Evolutionary conservation across 768 basidiomycete genomes (phyloP).

Genomic region (Tremella mesenterica): DNA sequence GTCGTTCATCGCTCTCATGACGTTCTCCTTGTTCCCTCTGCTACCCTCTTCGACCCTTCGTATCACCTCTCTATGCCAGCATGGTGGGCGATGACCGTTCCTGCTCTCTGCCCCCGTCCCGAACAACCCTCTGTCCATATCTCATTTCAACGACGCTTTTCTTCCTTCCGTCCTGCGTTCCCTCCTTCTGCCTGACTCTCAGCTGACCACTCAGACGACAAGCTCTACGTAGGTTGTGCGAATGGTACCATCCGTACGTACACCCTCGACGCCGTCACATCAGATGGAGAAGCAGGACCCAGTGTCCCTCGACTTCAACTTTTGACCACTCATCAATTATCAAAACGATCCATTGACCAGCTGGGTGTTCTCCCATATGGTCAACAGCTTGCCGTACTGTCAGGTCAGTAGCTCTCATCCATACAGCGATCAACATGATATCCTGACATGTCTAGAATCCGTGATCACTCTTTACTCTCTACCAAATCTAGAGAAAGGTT

Average conservation of each 20-base stretch:
- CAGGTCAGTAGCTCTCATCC: conserved; percentile 52
- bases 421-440: background rate
- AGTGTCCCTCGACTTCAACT: conserved; percentile 14
- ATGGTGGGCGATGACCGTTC: too few species aligned
- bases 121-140: too few species aligned
- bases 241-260: conserved; percentile 37
- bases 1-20: too few species aligned
- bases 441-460: conserved; percentile 51
- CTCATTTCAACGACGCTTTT: too few species aligned
- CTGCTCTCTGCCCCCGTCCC: too few species aligned
- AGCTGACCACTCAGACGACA: conserved; percentile 55
- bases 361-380: conserved; percentile 74
- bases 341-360: conserved; percentile 64
- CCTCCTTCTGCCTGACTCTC: conserved; percentile 4
- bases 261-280: conserved; percentile 12
- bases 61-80: too few species aligned
- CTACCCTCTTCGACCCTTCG: too few species aligned
- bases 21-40: too few species aligned
- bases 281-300: conserved; percentile 5
- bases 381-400: conserved; percentile 74
- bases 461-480: conserved; percentile 66
- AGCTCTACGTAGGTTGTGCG: conserved; percentile 51
- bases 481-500: conserved; percentile 59
- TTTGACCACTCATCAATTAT: conserved; percentile 11
- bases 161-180: background rate